Evolutionary conservation across 768 basidiomycete genomes (phyloP).

Genomic region (Psilocybe azurescens): DNA sequence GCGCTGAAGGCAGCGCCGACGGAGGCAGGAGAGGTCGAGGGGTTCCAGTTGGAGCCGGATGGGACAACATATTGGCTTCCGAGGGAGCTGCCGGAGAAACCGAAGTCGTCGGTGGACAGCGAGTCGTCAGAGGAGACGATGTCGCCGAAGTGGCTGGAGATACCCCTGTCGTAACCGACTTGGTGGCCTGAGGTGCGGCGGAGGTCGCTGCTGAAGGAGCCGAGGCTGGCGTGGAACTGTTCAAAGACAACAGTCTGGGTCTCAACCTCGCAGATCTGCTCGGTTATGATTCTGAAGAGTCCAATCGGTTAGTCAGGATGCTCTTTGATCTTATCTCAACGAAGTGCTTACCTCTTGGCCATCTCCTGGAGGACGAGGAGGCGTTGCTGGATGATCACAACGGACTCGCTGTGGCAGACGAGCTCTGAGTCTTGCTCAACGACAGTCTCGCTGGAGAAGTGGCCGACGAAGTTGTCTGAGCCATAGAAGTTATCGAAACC

Average conservation of each 20-base stretch:
- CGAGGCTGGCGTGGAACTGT: conserved; percentile 43
- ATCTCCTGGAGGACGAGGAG: conserved; percentile 49
- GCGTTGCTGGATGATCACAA: conserved; percentile 50
- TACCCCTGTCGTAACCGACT: conserved; percentile 43
- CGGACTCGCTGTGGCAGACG: conserved; percentile 42
- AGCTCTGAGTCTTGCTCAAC: conserved; percentile 36
- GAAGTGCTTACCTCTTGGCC: conserved; percentile 42
- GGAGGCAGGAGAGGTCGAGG: conserved; percentile 28
- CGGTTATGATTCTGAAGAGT: conserved; percentile 42
- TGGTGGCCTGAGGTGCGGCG: conserved; percentile 39
- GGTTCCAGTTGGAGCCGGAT: conserved; percentile 45
- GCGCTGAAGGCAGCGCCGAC: conserved; percentile 41
- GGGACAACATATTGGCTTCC: conserved; percentile 42
- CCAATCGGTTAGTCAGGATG: background rate
- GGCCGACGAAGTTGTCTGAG: conserved; percentile 46
- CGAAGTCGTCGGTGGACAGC: conserved; percentile 41
- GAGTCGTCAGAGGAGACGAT: conserved; percentile 40
- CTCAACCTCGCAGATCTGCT: conserved; percentile 55
- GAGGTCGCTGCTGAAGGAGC: conserved; percentile 43
- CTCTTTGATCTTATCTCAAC: background rate
- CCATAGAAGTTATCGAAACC: conserved; percentile 54
- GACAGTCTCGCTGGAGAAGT: conserved; percentile 31
- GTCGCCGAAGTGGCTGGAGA: conserved; percentile 37
- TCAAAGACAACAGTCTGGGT: conserved; percentile 50
- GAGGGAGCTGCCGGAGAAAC: conserved; percentile 44